Evolutionary conservation across 768 basidiomycete genomes (phyloP), one percentile per base, ranked within the genome.

Genomic region (Neoboletus subvelutipes): DNA sequence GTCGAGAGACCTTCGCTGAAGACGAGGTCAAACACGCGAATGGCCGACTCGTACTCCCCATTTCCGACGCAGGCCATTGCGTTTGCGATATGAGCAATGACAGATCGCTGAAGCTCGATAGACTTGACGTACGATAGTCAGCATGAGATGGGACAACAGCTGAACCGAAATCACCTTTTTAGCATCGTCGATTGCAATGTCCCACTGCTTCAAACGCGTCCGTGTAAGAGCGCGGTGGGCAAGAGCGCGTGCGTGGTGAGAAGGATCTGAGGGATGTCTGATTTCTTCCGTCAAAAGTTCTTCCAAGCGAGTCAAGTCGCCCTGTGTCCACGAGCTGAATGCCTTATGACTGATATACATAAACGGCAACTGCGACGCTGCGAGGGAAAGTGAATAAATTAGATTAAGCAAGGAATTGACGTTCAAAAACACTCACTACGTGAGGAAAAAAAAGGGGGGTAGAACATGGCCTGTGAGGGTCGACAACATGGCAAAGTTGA

Each of bases 11-110:
- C 22, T 0, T 56, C 28, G 4, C 8, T 29, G 22, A 64, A 56
- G 3, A 49, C 50, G 13, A 62, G 59, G 34, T 64, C 59, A 26
- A 64, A 58, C 13, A n/a, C 7, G 18, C 45, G 28, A 28, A 52
- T 45, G 7, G 34, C 63, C 5, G 22, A 40, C 3, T 62, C 56
- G 1, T 41, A 7, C 3, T 61, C 51, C 8, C 50, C 63, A 20
- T 45, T 39, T 1, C 50, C 20, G 13, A 49, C 11, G 1, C 2
- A 22, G 1, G 56, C 50, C 2, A 65, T 41, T 5, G 59, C 49
- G 1, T n/a, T 3, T 8, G 63, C 63, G 11, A 65, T 41, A 36
- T 64, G 29, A 33, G 52, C 59, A 3, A 64, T 45, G 2, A 42
- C 43, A 1, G 63, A 65, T n/a, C 11, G 34, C 10, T 45, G 53